Conservation (phyloP, 2,329 filamentous ascomycete genomes). For the Aspergillus luchuensis region DNA sequence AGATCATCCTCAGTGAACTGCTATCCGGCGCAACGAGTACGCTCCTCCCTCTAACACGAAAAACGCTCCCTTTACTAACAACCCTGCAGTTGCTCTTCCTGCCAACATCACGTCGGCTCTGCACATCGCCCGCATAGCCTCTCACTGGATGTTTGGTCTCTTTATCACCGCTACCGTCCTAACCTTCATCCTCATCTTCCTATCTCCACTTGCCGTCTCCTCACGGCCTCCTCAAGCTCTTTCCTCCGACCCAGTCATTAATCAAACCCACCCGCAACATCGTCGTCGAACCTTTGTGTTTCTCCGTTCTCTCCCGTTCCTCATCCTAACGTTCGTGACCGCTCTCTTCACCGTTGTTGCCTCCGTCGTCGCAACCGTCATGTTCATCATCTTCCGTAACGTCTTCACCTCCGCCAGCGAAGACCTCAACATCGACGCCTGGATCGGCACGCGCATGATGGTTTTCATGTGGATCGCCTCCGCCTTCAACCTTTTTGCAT, state of each 20-base stretch:
- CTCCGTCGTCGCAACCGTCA: slow-evolving; percentile 75
- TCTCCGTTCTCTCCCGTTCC: slow-evolving; percentile 64
- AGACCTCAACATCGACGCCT: slow-evolving; percentile 73
- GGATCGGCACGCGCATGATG: slow-evolving; percentile 73
- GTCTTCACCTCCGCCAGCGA: slow-evolving; percentile 68
- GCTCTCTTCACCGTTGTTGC: slow-evolving; percentile 69
- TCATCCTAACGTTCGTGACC: slow-evolving; percentile 67
- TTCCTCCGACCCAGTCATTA: slow-evolving; percentile 29
- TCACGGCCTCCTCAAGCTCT: slow-evolving; percentile 40
- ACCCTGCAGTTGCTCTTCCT: slow-evolving; percentile 69
- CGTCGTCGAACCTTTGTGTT: slow-evolving; percentile 40
- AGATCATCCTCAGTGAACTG: slow-evolving; percentile 77
- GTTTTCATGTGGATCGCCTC: slow-evolving; percentile 87
- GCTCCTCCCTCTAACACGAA: slow-evolving; percentile 24
- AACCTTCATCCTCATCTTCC: slow-evolving; percentile 70
- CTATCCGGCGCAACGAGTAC: slow-evolving; percentile 75
- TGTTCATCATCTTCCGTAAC: slow-evolving; percentile 79
- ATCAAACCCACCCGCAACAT: slow-evolving; percentile 35
- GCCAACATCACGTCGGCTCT: slow-evolving; percentile 72
- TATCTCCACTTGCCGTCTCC: slow-evolving; percentile 57
- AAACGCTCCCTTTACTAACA: neutral
- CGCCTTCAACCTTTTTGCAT: slow-evolving; percentile 67
- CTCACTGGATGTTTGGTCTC: slow-evolving; percentile 85
- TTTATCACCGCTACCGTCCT: slow-evolving; percentile 74
- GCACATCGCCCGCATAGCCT: slow-evolving; percentile 70